Evolutionary conservation across 2,329 filamentous ascomycete species (phyloP).

Genomic region (Venturia aucupariae): DNA sequence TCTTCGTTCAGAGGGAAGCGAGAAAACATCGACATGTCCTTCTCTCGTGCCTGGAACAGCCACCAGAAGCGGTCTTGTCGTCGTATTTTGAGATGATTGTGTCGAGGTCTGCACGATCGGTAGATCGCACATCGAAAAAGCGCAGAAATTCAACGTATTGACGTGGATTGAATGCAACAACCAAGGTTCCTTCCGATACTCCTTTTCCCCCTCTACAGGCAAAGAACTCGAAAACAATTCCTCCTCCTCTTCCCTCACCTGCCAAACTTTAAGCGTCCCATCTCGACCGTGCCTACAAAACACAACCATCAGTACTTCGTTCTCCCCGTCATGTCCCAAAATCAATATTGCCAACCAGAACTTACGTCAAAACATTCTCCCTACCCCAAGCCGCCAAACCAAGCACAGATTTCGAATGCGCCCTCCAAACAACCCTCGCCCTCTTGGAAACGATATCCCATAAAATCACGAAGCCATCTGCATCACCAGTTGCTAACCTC

Average conservation of each 20-base stretch:
- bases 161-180: constrained; percentile 75
- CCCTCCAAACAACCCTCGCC: constrained; percentile 74
- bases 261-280: constrained; percentile 79
- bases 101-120: neutral
- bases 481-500: constrained; percentile 76
- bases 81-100: constrained; percentile 9
- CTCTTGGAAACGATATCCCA: constrained; percentile 82
- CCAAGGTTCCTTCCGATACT: constrained; percentile 60
- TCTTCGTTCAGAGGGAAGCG: constrained; percentile 66
- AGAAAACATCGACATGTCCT: constrained; percentile 66
- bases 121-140: constrained; percentile 54
- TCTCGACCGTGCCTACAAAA: constrained; percentile 73
- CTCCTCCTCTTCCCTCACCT: constrained; percentile 54
- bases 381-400: constrained; percentile 61
- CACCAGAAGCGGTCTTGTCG: constrained; percentile 45
- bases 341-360: constrained; percentile 24
- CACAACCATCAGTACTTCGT: neutral
- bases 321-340: neutral
- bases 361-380: constrained; percentile 77
- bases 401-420: constrained; percentile 69
- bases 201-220: constrained; percentile 54
- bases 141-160: constrained; percentile 92
- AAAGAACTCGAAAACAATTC: constrained; percentile 54
- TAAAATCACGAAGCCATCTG: constrained; percentile 76
- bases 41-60: constrained; percentile 58